Conservation (phyloP, 768 basidiomycete species). For the Sistotremastrum suecicum region DNA sequence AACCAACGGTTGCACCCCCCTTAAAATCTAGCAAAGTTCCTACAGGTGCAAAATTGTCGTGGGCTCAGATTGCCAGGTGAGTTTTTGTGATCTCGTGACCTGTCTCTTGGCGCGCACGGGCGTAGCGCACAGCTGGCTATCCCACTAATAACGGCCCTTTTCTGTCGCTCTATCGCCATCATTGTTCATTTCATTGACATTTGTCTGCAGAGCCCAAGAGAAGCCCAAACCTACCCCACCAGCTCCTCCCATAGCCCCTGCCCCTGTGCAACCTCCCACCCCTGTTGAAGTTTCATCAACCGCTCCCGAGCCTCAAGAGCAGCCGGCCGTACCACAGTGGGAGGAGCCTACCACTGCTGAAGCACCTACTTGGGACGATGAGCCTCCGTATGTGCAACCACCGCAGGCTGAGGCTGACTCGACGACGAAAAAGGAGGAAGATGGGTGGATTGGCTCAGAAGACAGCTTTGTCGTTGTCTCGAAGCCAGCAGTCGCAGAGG, state of each 20-base stretch:
- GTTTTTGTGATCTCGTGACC: constrained; percentile 9
- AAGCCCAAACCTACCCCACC: constrained; percentile 24
- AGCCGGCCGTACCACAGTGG: constrained; percentile 26
- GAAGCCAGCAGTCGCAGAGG: not conserved
- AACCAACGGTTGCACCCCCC: not conserved
- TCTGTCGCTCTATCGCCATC: not conserved
- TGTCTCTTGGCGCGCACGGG: not conserved
- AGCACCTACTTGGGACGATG: constrained; percentile 60
- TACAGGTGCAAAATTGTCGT: constrained; percentile 65
- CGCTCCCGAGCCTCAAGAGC: constrained; percentile 7
- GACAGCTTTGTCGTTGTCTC: not conserved
- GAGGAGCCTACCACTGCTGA: constrained; percentile 65
- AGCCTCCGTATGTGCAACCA: constrained; percentile 21
- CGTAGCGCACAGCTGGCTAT: constrained; percentile 1
- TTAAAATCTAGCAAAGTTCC: constrained; percentile 19
- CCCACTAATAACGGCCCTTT: constrained; percentile 2
- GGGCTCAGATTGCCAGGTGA: constrained; percentile 75
- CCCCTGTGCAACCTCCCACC: not conserved
- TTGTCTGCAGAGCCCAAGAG: constrained; percentile 7
- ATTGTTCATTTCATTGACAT: not conserved
- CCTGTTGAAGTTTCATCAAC: not conserved
- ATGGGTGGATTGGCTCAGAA: constrained; percentile 7
- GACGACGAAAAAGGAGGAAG: not conserved
- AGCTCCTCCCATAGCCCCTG: constrained; percentile 1
- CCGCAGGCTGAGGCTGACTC: constrained; percentile 14